Evolutionary conservation across 139 green algal genomes (phyloP), one percentile per base, ranked within the genome.

Genomic region (Micromonas pusilla): DNA sequence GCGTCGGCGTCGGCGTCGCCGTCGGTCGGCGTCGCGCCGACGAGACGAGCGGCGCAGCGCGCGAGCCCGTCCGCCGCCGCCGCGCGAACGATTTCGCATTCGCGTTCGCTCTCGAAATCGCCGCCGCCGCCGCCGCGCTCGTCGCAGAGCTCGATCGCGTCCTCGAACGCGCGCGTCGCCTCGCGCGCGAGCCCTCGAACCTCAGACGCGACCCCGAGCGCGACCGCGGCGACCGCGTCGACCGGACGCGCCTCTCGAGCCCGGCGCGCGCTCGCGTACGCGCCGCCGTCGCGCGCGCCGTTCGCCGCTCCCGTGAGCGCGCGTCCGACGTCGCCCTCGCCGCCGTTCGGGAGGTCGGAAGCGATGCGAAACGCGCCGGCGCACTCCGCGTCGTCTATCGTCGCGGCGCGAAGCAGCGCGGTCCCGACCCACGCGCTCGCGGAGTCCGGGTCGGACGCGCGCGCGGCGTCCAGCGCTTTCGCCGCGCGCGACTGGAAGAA

Each of bases 341-440:
- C 3, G 4, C 65, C 65, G 13, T 25, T 26, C n/a, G n/a, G n/a
- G 65, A 72, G 65, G 26, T 38, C 26, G 26, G 65, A 38, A 5
- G 65, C 65, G n/a, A 72, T 72, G n/a, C 65, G 65, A 26, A 72
- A 72, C 30, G 65, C 65, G 26, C 65, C 65, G 3, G 26, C 13
- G 28, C 28, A 20, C 33, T 72, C 65, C n/a, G 23, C 65, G 4
- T 52, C 28, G 28, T 52, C 13, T 2, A 4, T 16, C 2, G n/a
- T 4, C 28, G 65, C 65, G 65, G 13, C 3, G 30, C 38, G 65
- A 13, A 39, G 13, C 65, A 33, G 26, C 26, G 65, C 65, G 28
- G 65, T 72, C n/a, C 13, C 65, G 28, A 33, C 33, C 65, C 65
- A 72, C 21, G 65, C 65, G n/a, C 3, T 33, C n/a, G 26, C 65